Evolutionary conservation across 2,329 filamentous ascomycete genomes (phyloP).

Genomic region (Plenodomus lindquistii): DNA sequence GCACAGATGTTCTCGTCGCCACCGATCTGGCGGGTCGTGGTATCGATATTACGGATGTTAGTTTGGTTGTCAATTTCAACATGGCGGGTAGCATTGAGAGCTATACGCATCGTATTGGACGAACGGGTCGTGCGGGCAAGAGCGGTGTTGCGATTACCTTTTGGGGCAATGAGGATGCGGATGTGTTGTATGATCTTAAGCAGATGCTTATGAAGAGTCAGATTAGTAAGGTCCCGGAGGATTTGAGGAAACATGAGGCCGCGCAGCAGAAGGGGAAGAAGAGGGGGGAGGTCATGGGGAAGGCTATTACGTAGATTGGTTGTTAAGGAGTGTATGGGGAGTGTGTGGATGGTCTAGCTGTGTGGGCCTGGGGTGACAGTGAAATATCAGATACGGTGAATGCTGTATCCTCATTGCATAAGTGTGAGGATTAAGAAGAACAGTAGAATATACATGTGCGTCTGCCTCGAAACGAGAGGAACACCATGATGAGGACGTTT

Average conservation of each 20-base stretch:
- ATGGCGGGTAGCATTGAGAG: conserved; percentile 92
- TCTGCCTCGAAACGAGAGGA: no score
- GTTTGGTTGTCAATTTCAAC: conserved; percentile 97
- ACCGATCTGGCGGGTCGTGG: conserved; percentile 94
- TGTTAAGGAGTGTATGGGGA: no score
- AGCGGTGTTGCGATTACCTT: conserved; percentile 96
- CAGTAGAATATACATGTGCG: no score
- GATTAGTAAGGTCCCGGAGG: conserved; percentile 88
- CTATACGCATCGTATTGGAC: conserved; percentile 95
- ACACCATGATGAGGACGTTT: no score
- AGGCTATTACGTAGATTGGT: conserved; percentile 15
- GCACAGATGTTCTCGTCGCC: conserved; percentile 86
- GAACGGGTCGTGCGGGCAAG: conserved; percentile 97
- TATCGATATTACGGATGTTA: conserved; percentile 96
- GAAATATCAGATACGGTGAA: no score
- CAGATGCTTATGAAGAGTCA: conserved; percentile 93
- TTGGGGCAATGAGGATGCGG: conserved; percentile 84
- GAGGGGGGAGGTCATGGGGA: conserved; percentile 13
- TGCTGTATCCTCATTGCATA: no score
- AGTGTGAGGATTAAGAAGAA: no score
- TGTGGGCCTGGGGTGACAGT: no score
- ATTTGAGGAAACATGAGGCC: conserved; percentile 84
- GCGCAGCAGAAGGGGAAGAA: conserved; percentile 77
- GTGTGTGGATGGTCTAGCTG: no score
- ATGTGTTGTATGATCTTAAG: conserved; percentile 91